A percentile compares a stretch with the other conserved stretches of the same genome.
These are phyloP conservation scores for Ascochyta clinopodiicola DNA, from an alignment of 2,329 filamentous ascomycete genomes.

Conservation along the genomic window DNA sequence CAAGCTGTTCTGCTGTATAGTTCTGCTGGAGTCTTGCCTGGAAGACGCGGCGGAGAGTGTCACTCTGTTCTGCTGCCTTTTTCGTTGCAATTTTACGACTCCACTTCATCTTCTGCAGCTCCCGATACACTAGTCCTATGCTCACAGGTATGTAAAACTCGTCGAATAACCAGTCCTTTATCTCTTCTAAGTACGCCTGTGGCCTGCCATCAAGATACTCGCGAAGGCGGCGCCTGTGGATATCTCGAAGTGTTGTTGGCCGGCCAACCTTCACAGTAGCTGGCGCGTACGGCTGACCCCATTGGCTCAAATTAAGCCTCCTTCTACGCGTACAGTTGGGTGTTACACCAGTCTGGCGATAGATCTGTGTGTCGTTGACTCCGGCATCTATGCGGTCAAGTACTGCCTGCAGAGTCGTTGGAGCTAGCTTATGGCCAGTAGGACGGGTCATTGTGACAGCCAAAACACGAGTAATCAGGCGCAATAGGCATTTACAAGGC, in stretches of 20 bases:
- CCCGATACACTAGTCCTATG: background rate
- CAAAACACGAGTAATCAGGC: background rate
- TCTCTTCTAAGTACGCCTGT: background rate
- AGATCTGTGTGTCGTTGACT: no score
- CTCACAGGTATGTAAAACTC: background rate
- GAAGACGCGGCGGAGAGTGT: background rate
- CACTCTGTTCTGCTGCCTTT: background rate
- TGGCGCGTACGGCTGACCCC: no score
- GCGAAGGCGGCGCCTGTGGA: background rate
- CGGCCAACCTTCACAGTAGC: no score
- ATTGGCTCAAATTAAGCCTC: no score
- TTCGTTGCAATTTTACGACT: constrained; percentile 1
- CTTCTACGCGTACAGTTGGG: no score
- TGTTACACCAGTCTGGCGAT: no score
- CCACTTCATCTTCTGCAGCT: background rate
- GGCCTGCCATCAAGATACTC: background rate
- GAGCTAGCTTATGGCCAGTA: background rate
- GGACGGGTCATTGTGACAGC: background rate
- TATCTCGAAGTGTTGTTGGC: no score
- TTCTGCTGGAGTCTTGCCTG: background rate
- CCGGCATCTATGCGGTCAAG: no score
- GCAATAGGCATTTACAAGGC: background rate
- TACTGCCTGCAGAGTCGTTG: no score
- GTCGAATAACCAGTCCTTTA: background rate
- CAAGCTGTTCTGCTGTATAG: background rate